Evolutionary conservation across 306 rosid genomes (phyloP).

Genomic region (Cucurbita maxima): DNA sequence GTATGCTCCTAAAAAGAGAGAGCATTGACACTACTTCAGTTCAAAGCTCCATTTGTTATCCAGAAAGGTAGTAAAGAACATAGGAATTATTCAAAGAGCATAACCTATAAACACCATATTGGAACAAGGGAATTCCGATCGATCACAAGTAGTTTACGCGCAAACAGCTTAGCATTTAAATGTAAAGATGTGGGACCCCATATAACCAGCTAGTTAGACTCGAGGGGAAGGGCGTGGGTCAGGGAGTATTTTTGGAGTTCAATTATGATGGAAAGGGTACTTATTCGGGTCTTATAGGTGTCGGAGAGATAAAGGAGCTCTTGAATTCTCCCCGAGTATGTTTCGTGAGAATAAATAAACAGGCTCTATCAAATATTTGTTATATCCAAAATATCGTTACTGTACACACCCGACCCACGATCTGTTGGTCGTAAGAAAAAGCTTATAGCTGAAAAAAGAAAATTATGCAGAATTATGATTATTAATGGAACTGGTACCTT

Average conservation of each 20-base stretch:
- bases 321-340: not conserved
- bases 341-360: not conserved
- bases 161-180: not conserved
- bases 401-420: not conserved
- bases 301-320: not conserved
- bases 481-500: not conserved
- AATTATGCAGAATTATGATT: not conserved
- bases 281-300: not conserved
- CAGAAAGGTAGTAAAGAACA: not conserved
- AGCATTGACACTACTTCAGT: not conserved
- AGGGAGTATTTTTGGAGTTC: not conserved
- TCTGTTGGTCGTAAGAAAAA: not conserved
- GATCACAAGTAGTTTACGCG: not conserved
- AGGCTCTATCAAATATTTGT: not conserved
- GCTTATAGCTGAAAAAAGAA: not conserved
- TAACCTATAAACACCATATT: not conserved
- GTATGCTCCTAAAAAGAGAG: slow-evolving; percentile 35
- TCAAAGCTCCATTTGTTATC: not conserved
- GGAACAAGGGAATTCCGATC: not conserved
- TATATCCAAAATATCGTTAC: not conserved
- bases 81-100: not conserved
- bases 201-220: not conserved
- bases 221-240: not conserved
- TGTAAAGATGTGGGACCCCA: not conserved
- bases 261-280: not conserved